Evolutionary conservation across 148 eudicot species (phyloP), one percentile per base, ranked within the genome.

Genomic region (Heliamphora exappendiculata): DNA sequence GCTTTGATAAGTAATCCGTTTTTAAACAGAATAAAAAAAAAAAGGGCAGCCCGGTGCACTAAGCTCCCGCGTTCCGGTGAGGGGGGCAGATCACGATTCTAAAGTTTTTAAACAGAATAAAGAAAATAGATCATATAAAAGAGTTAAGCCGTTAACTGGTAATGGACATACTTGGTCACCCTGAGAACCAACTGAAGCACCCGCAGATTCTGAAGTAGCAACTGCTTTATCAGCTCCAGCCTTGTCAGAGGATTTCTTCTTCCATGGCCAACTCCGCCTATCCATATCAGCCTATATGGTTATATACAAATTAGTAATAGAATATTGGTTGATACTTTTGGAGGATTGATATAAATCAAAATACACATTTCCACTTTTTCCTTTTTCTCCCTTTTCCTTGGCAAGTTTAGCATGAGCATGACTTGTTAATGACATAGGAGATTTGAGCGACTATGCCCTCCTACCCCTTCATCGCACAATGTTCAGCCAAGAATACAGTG

Each of bases 191-290:
- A 82, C 77, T 67, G 86, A 76, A 75, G 81, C 83, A 42, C 85
- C 84, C 34, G 89, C 84, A 76, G 93, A 88, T 42, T 88, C 96
- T 69, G 79, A 72, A 66, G 84, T 81, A 72, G 86, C 76, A 78
- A 77, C 82, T 50, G 87, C 86, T 84, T 88, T 89, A 75, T 91
- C 98, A 26, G 87, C 84, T 33, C 80, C 90, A 41, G 85, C 84
- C 82, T 92, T 95, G 54, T 91, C 96, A 58, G 96, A 88, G 63
- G 97, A 89, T 79, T 92, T 95, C 68, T 89, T 95, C 91, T 91
- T 95, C 99, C 99, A 95, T 0, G 96, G 99, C 99, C 99, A 95
- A 84, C 93, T 87, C 78, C 96, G 87, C 55, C 86, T 86, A 55
- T 95, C 99, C 99, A 95, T 95, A 66, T 80, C 78, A 74, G 72